phyloP scores from a whole-genome alignment of 352 stramenopile species.

The Phytophthora sojae region DNA sequence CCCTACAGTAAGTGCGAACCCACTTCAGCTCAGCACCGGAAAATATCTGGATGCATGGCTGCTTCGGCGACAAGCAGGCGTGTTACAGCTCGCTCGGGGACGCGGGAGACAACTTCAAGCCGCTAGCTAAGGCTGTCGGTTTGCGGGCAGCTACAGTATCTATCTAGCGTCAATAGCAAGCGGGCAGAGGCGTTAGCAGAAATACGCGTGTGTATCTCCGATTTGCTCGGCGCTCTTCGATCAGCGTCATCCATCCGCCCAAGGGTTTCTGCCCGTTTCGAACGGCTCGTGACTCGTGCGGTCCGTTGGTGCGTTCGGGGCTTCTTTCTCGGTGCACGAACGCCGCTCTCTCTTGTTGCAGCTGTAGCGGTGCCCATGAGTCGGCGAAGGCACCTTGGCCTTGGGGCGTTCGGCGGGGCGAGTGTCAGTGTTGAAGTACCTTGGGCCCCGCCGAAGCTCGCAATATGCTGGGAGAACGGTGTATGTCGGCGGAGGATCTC shows the following conservation, averaged over 20 bases:
- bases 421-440: no score
- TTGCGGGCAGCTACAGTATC: no score
- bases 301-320: neutral
- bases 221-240: constrained; percentile 12
- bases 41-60: neutral
- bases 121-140: no score
- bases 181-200: constrained; percentile 6
- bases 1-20: neutral
- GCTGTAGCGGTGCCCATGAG: neutral
- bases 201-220: constrained; percentile 9
- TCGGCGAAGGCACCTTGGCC: neutral
- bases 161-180: no score
- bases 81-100: no score
- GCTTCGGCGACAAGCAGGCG: neutral
- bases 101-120: no score
- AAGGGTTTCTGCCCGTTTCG: neutral
- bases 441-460: no score
- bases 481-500: no score
- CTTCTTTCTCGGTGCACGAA: constrained; percentile 1
- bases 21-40: neutral
- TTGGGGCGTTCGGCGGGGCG: no score
- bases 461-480: no score
- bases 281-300: neutral
- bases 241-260: neutral
- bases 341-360: neutral